Evolutionary conservation across 768 basidiomycete species (phyloP), one percentile per base, ranked within the genome.

Genomic region (Fomitopsis pulvina): DNA sequence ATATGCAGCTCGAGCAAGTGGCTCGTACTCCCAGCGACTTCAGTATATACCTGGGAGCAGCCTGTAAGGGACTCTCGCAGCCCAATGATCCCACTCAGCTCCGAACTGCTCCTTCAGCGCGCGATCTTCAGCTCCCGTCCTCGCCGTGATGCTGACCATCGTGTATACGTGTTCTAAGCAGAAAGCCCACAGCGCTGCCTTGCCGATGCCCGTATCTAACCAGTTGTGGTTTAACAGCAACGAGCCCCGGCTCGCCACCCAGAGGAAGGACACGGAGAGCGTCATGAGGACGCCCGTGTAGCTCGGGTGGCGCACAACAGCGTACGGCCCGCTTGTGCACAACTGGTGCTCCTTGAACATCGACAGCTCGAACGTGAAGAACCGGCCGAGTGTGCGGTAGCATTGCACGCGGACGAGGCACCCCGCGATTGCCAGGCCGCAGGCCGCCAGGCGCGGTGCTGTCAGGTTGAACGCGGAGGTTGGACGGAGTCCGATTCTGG

Each of bases 311-410:
- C 65, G 59, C 2, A 66, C 65, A 48, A 61, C 18, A 20, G 57
- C 41, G 54, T 66, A 66, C 34, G 63, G 65, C 8, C 63, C 63
- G 24, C n/a, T 32, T 16, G 63, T 64, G 22, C 64, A 48, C 20
- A 66, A 56, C 38, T 32, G 46, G 39, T 66, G 65, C 28, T 55
- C 54, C n/a, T 57, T 45, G 24, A 48, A 50, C 4, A 66, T 44
- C 20, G 60, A 43, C 11, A 66, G 46, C 34, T 62, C 54, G 55
- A 58, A 61, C 18, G 63, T 66, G 58, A 64, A 66, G 51, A 52
- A 41, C 9, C 48, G 47, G 12, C 65, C 65, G 14, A 66, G 52
- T 9, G 30, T 40, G 41, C 59, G 61, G 51, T 59, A 63, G 56
- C 61, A 61, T 3, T 40, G 42, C 4, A 49, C 7, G 26, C 58